Evolutionary conservation across 164 flowering plant species (phyloP).

Genomic region (Berberis thunbergii): DNA sequence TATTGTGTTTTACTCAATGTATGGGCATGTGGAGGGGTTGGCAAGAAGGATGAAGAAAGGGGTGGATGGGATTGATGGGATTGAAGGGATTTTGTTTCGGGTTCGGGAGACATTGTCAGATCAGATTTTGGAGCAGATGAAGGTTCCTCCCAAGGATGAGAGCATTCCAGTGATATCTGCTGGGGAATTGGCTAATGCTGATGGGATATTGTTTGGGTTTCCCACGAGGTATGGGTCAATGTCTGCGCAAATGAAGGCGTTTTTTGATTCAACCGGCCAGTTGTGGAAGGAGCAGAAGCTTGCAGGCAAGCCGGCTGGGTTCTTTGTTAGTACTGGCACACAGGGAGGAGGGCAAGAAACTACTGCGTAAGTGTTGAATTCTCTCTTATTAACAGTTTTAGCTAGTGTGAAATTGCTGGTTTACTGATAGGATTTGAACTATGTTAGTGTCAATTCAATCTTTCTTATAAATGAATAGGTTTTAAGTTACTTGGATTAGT

Average conservation of each 20-base stretch:
- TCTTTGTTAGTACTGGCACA: conserved; percentile 72
- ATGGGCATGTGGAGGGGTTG: conserved; percentile 54
- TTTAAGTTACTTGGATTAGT: no score
- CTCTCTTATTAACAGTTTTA: neutral
- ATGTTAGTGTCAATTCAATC: no score
- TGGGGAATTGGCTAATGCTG: conserved; percentile 40
- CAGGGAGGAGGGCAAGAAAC: conserved; percentile 89
- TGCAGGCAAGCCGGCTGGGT: conserved; percentile 71
- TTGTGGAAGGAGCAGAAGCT: conserved; percentile 62
- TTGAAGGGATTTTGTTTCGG: conserved; percentile 45
- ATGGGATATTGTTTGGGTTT: conserved; percentile 66
- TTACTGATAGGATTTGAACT: no score
- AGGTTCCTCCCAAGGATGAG: conserved; percentile 38
- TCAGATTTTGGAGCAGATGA: conserved; percentile 47
- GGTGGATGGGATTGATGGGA: conserved; percentile 51
- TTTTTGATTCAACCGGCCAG: conserved; percentile 57
- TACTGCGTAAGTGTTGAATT: conserved; percentile 45
- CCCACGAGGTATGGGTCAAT: conserved; percentile 70
- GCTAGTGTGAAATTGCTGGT: neutral
- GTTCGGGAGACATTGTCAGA: conserved; percentile 52
- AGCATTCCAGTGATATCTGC: conserved; percentile 40
- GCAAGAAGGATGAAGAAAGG: conserved; percentile 61
- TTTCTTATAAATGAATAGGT: no score
- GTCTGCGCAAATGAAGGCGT: conserved; percentile 72
- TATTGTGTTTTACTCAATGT: conserved; percentile 67